phyloP scores from a whole-genome alignment of 768 basidiomycete species.

The Mrakia hoshinonis region DNA sequence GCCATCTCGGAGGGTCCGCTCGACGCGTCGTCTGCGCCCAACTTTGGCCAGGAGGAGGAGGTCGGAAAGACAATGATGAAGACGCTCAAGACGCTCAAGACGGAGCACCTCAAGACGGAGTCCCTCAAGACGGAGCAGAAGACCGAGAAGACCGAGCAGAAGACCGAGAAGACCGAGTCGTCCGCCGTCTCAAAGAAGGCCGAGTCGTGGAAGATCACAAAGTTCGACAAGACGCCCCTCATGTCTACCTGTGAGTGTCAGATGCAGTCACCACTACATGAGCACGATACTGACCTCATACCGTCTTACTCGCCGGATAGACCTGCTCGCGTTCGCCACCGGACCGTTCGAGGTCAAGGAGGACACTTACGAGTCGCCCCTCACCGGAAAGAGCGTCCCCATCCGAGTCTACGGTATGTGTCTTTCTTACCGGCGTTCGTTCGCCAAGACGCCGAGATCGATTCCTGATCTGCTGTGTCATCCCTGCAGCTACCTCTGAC shows the following conservation, averaged over 20 bases:
- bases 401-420: conserved; percentile 68
- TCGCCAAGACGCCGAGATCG: too few relatives aligned
- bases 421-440: neutral
- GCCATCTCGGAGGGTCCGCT: conserved; percentile 46
- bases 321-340: conserved; percentile 80
- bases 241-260: conserved; percentile 35
- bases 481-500: conserved; percentile 59
- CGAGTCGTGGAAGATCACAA: conserved; percentile 67
- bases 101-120: conserved; percentile 36
- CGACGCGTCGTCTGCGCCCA: conserved; percentile 35
- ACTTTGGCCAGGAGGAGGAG: conserved; percentile 29
- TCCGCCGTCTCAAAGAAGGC: conserved; percentile 30
- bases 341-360: conserved; percentile 59
- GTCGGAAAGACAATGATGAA: conserved; percentile 30
- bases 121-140: conserved; percentile 40
- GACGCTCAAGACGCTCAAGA: conserved; percentile 36
- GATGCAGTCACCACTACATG: neutral
- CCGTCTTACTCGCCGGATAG: conserved; percentile 43
- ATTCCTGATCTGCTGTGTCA: neutral
- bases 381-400: conserved; percentile 71
- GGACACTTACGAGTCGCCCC: conserved; percentile 63
- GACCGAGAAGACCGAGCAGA: conserved; percentile 38
- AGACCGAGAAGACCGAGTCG: conserved; percentile 33
- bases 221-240: conserved; percentile 69
- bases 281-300: neutral